Evolutionary conservation across 768 basidiomycete genomes (phyloP).

Genomic region (Hericium rajendrae): DNA sequence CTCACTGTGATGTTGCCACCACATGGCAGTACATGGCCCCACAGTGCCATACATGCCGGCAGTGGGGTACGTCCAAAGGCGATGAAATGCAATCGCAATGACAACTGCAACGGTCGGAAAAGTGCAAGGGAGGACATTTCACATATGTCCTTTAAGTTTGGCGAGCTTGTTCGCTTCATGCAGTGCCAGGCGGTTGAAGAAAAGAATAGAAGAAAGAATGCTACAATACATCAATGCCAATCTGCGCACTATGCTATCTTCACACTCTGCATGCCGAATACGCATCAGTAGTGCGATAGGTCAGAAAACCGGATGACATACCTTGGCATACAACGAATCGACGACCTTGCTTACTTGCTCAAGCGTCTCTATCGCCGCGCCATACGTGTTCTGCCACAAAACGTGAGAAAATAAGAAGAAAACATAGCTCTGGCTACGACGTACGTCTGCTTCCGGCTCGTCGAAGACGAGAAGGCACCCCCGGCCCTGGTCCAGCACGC

Average conservation of each 20-base stretch:
- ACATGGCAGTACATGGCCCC: no score
- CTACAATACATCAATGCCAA: neutral
- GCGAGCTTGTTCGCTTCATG: no score
- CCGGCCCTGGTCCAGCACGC: constrained; percentile 93
- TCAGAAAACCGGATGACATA: no score
- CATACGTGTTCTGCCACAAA: constrained; percentile 64
- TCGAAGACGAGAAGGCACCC: constrained; percentile 91
- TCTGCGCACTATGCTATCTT: constrained; percentile 12
- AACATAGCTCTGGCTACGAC: constrained; percentile 22
- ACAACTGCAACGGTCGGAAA: no score
- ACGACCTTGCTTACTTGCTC: constrained; percentile 93
- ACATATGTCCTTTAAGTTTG: no score
- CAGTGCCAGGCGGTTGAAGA: no score
- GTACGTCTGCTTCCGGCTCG: constrained; percentile 72
- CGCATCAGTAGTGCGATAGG: no score
- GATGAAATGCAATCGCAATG: no score
- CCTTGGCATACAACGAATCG: constrained; percentile 85
- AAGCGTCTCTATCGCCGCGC: constrained; percentile 81
- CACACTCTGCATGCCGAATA: constrained; percentile 8
- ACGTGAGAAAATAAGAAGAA: neutral
- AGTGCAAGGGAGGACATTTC: no score
- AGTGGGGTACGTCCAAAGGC: no score
- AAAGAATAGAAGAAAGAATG: neutral
- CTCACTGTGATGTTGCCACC: no score
- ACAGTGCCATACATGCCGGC: no score